A percentile compares a stretch with the other conserved stretches of the same genome.
Conservation (phyloP, 164 flowering plant species). For the Aristolochia californica region DNA sequence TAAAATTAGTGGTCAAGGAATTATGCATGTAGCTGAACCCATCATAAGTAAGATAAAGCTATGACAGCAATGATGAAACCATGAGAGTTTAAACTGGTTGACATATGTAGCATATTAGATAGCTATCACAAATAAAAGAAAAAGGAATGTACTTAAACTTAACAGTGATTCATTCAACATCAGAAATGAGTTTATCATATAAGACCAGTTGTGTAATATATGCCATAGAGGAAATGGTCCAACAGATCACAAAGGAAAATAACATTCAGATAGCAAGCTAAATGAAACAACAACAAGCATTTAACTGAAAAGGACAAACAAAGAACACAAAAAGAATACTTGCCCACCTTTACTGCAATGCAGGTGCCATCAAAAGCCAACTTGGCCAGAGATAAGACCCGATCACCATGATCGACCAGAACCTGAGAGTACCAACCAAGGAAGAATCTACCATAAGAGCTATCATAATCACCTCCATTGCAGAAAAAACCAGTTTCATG, state of each 20-base stretch:
- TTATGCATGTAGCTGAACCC: no score
- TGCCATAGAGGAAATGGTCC: neutral
- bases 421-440: slow-evolving; percentile 76
- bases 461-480: slow-evolving; percentile 92
- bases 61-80: no score
- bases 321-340: neutral
- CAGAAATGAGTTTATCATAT: neutral
- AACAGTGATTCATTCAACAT: no score
- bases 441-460: slow-evolving; percentile 85
- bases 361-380: slow-evolving; percentile 72
- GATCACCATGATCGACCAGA: slow-evolving; percentile 72
- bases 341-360: slow-evolving; percentile 60
- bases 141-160: no score
- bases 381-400: slow-evolving; percentile 69
- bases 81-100: no score
- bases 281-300: neutral
- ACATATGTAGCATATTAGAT: no score
- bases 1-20: no score
- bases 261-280: neutral
- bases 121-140: no score
- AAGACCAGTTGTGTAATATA: neutral
- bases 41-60: no score
- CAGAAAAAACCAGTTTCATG: slow-evolving; percentile 82
- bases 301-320: neutral
- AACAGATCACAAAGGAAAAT: neutral